Evolutionary conservation across 2,329 filamentous ascomycete species (phyloP).

Genomic region (Chaetothyriales sp.): DNA sequence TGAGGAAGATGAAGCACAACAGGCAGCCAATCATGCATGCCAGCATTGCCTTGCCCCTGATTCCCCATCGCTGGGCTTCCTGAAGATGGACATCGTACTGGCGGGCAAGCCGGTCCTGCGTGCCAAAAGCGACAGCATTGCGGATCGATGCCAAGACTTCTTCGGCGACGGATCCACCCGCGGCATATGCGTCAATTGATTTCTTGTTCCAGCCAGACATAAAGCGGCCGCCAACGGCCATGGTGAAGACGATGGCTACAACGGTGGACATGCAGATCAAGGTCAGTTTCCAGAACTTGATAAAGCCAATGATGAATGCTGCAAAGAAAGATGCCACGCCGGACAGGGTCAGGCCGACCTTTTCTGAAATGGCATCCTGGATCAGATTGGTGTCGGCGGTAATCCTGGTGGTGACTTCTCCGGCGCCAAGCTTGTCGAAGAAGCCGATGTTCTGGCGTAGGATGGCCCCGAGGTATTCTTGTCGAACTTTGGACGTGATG

Average conservation of each 20-base stretch:
- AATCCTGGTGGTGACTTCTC: constrained; percentile 87
- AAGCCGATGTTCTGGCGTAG: constrained; percentile 81
- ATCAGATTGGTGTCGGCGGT: constrained; percentile 88
- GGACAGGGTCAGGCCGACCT: constrained; percentile 63
- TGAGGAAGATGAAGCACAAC: constrained; percentile 73
- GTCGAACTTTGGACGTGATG: constrained; percentile 63
- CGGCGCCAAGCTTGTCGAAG: constrained; percentile 83
- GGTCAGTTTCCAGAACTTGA: constrained; percentile 86
- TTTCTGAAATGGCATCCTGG: constrained; percentile 87
- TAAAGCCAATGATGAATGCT: constrained; percentile 79
- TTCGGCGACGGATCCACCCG: constrained; percentile 77
- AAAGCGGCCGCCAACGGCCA: constrained; percentile 59
- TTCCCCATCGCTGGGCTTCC: constrained; percentile 61
- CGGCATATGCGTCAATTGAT: constrained; percentile 64
- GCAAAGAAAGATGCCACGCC: constrained; percentile 72
- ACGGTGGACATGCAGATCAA: constrained; percentile 75
- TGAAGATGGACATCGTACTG: constrained; percentile 68
- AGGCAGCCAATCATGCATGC: constrained; percentile 70
- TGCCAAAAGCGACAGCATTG: constrained; percentile 85
- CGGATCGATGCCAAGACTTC: constrained; percentile 90
- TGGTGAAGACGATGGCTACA: constrained; percentile 61
- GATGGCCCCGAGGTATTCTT: constrained; percentile 71
- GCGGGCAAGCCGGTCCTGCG: constrained; percentile 76
- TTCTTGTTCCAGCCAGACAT: constrained; percentile 71
- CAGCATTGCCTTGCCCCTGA: constrained; percentile 58